These are phyloP conservation scores for Spencermartinsiella europaea DNA, from an alignment of 805 yeast genomes.

Conservation along the genomic window DNA sequence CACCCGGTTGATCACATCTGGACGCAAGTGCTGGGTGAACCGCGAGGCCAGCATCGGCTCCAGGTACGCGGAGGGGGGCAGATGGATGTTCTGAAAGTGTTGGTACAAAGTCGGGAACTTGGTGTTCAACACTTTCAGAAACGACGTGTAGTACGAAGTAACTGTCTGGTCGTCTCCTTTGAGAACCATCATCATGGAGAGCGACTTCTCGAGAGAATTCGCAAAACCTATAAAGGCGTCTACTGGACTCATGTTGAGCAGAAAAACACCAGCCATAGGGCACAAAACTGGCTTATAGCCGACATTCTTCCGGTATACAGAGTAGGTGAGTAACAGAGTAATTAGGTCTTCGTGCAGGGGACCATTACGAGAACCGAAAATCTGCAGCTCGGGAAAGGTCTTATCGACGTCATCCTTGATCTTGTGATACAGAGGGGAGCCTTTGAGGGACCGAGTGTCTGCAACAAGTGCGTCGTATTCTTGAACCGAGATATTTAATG, in stretches of 20 bases:
- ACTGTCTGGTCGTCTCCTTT: constrained; percentile 30
- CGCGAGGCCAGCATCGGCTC: constrained; percentile 38
- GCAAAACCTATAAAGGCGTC: constrained; percentile 39
- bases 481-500: constrained; percentile 22
- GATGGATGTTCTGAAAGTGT: constrained; percentile 44
- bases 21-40: constrained; percentile 41
- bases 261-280: constrained; percentile 39
- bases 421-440: not conserved
- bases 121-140: constrained; percentile 42
- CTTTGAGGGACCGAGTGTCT: constrained; percentile 6
- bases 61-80: constrained; percentile 42
- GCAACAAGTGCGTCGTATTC: constrained; percentile 12
- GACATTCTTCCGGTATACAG: constrained; percentile 21
- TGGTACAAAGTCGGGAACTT: constrained; percentile 42
- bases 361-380: constrained; percentile 32
- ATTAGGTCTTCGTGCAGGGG: constrained; percentile 34
- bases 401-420: constrained; percentile 9
- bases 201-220: constrained; percentile 32
- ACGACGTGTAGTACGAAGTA: constrained; percentile 41
- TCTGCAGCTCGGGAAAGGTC: constrained; percentile 36
- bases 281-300: constrained; percentile 36
- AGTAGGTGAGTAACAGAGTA: constrained; percentile 33
- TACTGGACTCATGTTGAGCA: constrained; percentile 33
- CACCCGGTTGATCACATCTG: constrained; percentile 45
- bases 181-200: constrained; percentile 32